Conservation (phyloP, 495 filamentous ascomycete species). For the Pseudomonodictys pantanalensis region DNA sequence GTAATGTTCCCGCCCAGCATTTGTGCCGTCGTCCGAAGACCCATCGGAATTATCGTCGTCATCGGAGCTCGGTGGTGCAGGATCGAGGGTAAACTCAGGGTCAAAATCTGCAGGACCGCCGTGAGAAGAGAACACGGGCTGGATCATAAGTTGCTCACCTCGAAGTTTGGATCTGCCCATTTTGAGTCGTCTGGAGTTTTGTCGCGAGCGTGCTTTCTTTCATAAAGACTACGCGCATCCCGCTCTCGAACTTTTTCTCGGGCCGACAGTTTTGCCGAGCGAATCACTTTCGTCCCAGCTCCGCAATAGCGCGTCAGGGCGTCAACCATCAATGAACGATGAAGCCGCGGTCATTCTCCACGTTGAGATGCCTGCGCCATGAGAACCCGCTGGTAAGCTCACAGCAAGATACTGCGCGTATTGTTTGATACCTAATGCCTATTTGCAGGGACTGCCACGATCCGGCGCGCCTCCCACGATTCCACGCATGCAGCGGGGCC, state of each 20-base stretch:
- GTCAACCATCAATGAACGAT: slow-evolving; percentile 37
- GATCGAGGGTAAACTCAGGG: slow-evolving; percentile 62
- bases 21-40: slow-evolving; percentile 49
- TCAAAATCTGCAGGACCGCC: slow-evolving; percentile 66
- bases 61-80: slow-evolving; percentile 54
- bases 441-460: slow-evolving; percentile 71
- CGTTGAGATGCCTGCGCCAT: slow-evolving; percentile 64
- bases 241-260: slow-evolving; percentile 7
- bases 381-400: slow-evolving; percentile 79
- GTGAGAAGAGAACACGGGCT: neutral
- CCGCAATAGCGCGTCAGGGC: neutral
- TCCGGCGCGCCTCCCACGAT: slow-evolving; percentile 69
- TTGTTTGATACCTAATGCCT: neutral
- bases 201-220: neutral
- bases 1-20: slow-evolving; percentile 77
- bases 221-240: neutral
- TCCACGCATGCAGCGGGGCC: slow-evolving; percentile 76
- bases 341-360: slow-evolving; percentile 63
- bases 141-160: slow-evolving; percentile 2
- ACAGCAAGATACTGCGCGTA: neutral
- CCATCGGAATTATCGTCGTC: slow-evolving; percentile 36
- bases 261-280: neutral
- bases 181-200: slow-evolving; percentile 6
- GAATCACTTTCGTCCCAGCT: neutral
- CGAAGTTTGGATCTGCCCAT: slow-evolving; percentile 36